A percentile compares a stretch with the other conserved stretches of the same genome.
Evolutionary conservation across 208 protist genomes (phyloP).

Genomic region (Leishmania tropica): DNA sequence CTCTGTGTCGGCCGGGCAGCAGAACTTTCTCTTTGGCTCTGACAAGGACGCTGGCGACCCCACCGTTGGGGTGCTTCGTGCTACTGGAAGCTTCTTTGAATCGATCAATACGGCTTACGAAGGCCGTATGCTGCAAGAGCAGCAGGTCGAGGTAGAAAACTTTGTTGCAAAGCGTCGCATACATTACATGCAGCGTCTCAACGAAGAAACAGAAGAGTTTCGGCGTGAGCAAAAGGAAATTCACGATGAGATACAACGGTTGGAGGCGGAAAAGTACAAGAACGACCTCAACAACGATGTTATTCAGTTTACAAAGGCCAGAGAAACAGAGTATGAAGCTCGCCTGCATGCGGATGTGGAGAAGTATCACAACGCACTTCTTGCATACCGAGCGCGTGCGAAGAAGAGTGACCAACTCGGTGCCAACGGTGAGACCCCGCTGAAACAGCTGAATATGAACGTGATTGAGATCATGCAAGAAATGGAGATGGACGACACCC

Average conservation of each 20-base stretch:
- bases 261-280: slow-evolving; percentile 43
- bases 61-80: slow-evolving; percentile 13
- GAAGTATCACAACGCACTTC: slow-evolving; percentile 44
- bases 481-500: slow-evolving; percentile 28
- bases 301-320: slow-evolving; percentile 32
- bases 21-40: slow-evolving; percentile 30
- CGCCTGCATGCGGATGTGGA: slow-evolving; percentile 38
- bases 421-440: slow-evolving; percentile 1
- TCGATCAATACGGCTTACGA: slow-evolving; percentile 43
- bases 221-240: slow-evolving; percentile 45
- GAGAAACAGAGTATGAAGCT: slow-evolving; percentile 42
- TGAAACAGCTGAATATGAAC: slow-evolving; percentile 38
- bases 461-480: slow-evolving; percentile 22
- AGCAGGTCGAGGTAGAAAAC: slow-evolving; percentile 34
- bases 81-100: slow-evolving; percentile 43
- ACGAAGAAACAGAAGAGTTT: slow-evolving; percentile 57
- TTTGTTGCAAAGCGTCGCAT: slow-evolving; percentile 36
- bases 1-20: slow-evolving; percentile 24
- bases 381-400: slow-evolving; percentile 28
- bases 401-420: slow-evolving; percentile 1
- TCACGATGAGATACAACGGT: slow-evolving; percentile 48
- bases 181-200: slow-evolving; percentile 43
- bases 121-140: slow-evolving; percentile 37
- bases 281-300: slow-evolving; percentile 41
- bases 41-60: slow-evolving; percentile 19